Conservation (phyloP, 176 grass and related monocot species). For the Saccharum spontaneum region DNA sequence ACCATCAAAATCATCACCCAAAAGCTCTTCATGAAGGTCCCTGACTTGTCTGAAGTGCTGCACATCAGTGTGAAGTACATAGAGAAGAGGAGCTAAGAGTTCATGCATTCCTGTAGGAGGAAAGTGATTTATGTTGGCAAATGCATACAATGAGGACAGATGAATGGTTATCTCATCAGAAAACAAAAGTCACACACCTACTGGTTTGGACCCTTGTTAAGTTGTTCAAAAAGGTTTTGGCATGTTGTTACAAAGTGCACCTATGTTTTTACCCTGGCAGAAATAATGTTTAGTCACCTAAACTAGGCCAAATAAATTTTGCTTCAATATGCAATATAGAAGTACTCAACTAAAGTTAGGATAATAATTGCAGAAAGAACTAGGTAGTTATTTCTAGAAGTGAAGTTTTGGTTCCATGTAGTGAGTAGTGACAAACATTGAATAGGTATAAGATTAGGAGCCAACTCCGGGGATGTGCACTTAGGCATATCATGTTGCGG, state of each 20-base stretch:
- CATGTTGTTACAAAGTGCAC: background rate
- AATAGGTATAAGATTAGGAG: background rate
- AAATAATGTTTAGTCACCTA: constrained; percentile 8
- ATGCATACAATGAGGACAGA: constrained; percentile 19
- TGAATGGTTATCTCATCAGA: constrained; percentile 26
- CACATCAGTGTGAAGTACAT: constrained; percentile 90
- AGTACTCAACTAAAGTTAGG: background rate
- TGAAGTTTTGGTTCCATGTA: background rate
- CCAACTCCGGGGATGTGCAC: background rate
- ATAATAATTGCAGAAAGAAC: constrained; percentile 9
- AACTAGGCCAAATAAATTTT: constrained; percentile 16
- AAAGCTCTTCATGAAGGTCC: constrained; percentile 62
- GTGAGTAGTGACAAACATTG: background rate
- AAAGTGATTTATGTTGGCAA: constrained; percentile 35
- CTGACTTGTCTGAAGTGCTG: constrained; percentile 73
- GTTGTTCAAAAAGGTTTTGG: constrained; percentile 15
- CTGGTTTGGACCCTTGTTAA: background rate
- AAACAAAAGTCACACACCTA: background rate
- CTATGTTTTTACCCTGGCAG: constrained; percentile 1
- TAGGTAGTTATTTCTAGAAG: background rate
- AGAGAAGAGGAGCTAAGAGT: constrained; percentile 94
- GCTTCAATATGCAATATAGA: background rate
- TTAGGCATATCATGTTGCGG: background rate
- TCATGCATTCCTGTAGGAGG: constrained; percentile 94
- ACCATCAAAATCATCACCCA: constrained; percentile 76